Evolutionary conservation across 345 rosid species (phyloP), one percentile per base, ranked within the genome.

Genomic region (Erodium maritimum): DNA sequence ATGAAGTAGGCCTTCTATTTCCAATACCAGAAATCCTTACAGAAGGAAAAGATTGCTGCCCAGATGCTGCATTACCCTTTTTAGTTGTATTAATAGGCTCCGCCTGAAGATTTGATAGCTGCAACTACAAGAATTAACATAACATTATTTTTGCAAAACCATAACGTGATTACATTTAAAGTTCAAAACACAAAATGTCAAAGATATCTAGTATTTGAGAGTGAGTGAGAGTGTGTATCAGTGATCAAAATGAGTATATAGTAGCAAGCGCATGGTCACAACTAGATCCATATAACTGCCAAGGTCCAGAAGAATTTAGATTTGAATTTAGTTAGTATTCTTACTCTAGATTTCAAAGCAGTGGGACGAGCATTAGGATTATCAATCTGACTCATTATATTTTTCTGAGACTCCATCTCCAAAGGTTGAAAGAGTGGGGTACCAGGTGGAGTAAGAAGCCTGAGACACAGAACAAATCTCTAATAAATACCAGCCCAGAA

Each of bases 391-490:
- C 73, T 70, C 80, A 69, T 71, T 19, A 64, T 60, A 2, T 68
- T 71, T 69, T 73, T 80, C 53, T 70, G 81, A 1, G 84, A 72
- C 61, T 83, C 94, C 79, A 68, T 82, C 64, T 83, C 93, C 70
- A 77, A 69, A 61, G 85, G 71, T 62, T 85, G 76, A 61, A 84
- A 68, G 17, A 75, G 73, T 16, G 90, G 94, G 1, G 91, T 83
- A 17, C 83, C 96, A 1, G 97, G 97, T 14, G 97, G 97, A 11
- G 95, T 79, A 21, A 91, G 81, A 67, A 91, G 90, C 97, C 97
- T 91, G 79, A 62, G 57, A 52, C 54, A 22, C 62, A 52, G 60
- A 55, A 18, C 48, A 18, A 64, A 17, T 52, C 21, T 6, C 46
- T 5, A 6, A 37, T 37, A 37, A 37, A 37, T 37, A 11, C 46